Evolutionary conservation across 108 stramenopile species (phyloP), one percentile per base, ranked within the genome.

Genomic region (Skeletonema grethae): DNA sequence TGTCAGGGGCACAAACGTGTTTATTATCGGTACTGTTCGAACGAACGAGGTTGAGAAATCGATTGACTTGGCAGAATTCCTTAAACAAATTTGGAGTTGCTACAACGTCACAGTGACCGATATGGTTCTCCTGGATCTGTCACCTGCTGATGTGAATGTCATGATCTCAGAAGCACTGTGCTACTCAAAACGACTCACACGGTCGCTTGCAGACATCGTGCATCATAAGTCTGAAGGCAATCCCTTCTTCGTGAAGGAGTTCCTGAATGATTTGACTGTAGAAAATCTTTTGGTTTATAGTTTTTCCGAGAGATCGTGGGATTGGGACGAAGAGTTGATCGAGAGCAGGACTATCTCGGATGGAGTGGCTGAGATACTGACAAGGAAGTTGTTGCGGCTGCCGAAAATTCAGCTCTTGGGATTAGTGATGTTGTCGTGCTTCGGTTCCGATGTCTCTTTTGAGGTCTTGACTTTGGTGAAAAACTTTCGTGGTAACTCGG

Each of bases 1-100:
- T 16, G 46, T n/a, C 5, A 48, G 12, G 9, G 59, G 31, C 38
- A 50, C 18, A 15, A 55, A 61, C 15, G 30, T 79, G 12, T 20
- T 88, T 59, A 57, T 88, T 39, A 65, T 86, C 16, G 85, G 85
- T 10, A 38, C 72, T 0, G 84, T 83, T 56, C 77, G 87, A 46
- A 79, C 79, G 58, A 75, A 88, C 55, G 85, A 88, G 57, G 79
- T 84, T 7, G 56, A 69, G 13, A 58, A 59, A 2, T 57, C 55
- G 22, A 70, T 73, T 62, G 39, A 34, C 35, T 46, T 78, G 29
- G 35, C 57, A 8, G 35, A 75, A 18, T 29, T 62, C 31, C 12
- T 79, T 0, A 4, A 60, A 20, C 30, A 65, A 41, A 57, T 70
- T 3, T 28, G 63, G 11, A 29, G 41, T n/a, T 41, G 64, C 57